These are phyloP conservation scores for Gynochthodes officinalis DNA, from an alignment of 257 asterid genomes.

Conservation along the genomic window DNA sequence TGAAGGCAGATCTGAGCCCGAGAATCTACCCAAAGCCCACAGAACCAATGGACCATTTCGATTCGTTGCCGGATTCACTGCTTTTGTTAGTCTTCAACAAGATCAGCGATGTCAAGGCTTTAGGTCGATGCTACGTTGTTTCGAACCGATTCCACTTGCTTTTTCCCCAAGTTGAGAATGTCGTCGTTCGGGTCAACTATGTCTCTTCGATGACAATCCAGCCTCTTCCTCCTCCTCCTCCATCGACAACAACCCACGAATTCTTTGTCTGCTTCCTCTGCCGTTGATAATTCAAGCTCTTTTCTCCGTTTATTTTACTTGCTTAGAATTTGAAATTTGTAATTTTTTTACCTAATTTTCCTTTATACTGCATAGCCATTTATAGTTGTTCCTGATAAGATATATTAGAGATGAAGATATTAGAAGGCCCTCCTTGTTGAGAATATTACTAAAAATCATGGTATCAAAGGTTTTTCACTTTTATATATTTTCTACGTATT, in stretches of 20 bases:
- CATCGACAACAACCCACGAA: slow-evolving; percentile 13
- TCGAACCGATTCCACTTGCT: slow-evolving; percentile 65
- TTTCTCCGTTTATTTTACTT: slow-evolving; percentile 55
- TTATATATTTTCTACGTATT: background rate
- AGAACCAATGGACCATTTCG: slow-evolving; percentile 71
- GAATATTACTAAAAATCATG: background rate
- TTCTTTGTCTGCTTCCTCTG: slow-evolving; percentile 5
- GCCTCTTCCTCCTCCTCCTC: slow-evolving; percentile 34
- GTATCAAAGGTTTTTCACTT: background rate
- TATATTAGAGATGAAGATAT: too few species aligned
- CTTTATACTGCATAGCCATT: background rate
- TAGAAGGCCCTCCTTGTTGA: background rate
- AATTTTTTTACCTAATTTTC: background rate
- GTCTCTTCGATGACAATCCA: slow-evolving; percentile 81
- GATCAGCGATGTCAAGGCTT: slow-evolving; percentile 85
- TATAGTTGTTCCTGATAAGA: background rate
- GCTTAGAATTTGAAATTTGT: too few species aligned
- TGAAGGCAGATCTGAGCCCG: slow-evolving; percentile 49
- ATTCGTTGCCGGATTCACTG: slow-evolving; percentile 64
- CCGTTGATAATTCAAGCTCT: slow-evolving; percentile 57
- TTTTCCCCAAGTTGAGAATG: slow-evolving; percentile 79
- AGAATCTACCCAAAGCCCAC: slow-evolving; percentile 26
- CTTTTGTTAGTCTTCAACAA: slow-evolving; percentile 71
- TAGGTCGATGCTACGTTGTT: slow-evolving; percentile 85
- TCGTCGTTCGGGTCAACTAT: slow-evolving; percentile 88